A percentile compares a stretch with the other conserved stretches of the same genome.
Evolutionary conservation across 2,329 filamentous ascomycete genomes (phyloP).

Genomic region (Aspergillus costaricaensis): DNA sequence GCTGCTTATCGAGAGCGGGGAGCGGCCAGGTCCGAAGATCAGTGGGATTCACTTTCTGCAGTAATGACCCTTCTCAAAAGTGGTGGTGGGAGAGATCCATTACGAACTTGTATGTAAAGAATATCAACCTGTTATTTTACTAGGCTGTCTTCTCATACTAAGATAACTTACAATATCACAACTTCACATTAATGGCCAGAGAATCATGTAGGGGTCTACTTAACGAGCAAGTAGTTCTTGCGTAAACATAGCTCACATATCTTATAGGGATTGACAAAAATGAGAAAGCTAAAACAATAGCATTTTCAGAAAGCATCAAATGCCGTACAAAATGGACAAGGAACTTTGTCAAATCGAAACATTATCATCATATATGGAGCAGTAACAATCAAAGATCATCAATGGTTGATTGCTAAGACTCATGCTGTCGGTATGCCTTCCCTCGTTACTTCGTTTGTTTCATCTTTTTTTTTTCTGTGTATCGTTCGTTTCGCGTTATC

Average conservation of each 20-base stretch:
- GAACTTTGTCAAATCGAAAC: neutral
- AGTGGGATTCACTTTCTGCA: neutral
- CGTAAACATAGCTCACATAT: neutral
- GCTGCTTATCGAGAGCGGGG: conserved; percentile 6
- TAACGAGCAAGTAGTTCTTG: neutral
- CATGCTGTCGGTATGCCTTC: neutral
- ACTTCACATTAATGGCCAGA: too few relatives aligned
- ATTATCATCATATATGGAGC: neutral
- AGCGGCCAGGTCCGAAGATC: conserved; percentile 7
- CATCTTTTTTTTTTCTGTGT: neutral
- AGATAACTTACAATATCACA: too few relatives aligned
- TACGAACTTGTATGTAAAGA: neutral
- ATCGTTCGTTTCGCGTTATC: neutral
- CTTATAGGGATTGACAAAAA: too few relatives aligned
- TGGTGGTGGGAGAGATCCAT: neutral
- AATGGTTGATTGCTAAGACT: neutral
- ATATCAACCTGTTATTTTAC: too few relatives aligned
- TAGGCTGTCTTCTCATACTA: too few relatives aligned
- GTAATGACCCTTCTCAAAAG: neutral
- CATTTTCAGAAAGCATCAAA: neutral
- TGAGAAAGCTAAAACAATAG: neutral
- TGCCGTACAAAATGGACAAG: neutral
- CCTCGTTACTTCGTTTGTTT: neutral
- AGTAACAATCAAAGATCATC: neutral
- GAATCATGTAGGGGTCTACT: neutral